Percentiles rank a stretch among this genome's conserved stretches.
These are phyloP conservation scores for Boletus sensibilis DNA, from an alignment of 768 basidiomycete species.

Conservation along the genomic window DNA sequence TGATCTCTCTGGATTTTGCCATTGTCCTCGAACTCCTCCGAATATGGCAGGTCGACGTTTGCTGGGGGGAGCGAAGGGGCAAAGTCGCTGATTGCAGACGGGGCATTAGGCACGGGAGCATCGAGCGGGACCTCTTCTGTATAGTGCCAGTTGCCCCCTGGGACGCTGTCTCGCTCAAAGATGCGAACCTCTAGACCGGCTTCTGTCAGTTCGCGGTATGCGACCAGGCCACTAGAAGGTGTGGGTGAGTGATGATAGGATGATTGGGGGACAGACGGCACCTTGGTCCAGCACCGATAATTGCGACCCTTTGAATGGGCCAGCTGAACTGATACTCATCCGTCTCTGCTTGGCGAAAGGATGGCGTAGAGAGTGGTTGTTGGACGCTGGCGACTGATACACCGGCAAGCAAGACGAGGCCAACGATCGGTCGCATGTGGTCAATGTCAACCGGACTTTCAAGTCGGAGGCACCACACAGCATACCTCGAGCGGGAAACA, in stretches of 20 bases:
- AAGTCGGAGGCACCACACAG: no score
- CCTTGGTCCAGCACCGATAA: slow-evolving; percentile 20
- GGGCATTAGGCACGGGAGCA: slow-evolving; percentile 12
- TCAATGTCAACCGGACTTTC: no score
- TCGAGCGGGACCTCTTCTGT: slow-evolving; percentile 15
- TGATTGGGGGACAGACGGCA: not conserved
- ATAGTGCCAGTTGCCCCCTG: slow-evolving; percentile 17
- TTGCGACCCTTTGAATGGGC: slow-evolving; percentile 15
- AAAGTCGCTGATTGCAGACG: slow-evolving; percentile 4
- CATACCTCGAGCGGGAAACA: no score
- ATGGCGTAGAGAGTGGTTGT: not conserved
- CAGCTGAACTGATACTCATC: slow-evolving; percentile 11
- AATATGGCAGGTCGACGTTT: slow-evolving; percentile 7
- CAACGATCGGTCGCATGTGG: not conserved
- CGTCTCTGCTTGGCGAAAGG: not conserved
- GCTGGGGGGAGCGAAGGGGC: slow-evolving; percentile 10
- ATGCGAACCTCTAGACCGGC: slow-evolving; percentile 17
- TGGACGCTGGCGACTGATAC: not conserved
- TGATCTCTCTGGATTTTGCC: slow-evolving; percentile 8
- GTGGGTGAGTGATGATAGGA: not conserved
- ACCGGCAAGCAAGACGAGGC: not conserved
- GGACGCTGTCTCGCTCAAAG: slow-evolving; percentile 16
- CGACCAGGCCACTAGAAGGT: slow-evolving; percentile 8
- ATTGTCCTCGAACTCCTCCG: slow-evolving; percentile 8
- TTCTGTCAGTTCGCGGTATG: slow-evolving; percentile 15